Base-by-base conservation (phyloP, 768 basidiomycete genomes). In the Asterophora lycoperdoides region DNA sequence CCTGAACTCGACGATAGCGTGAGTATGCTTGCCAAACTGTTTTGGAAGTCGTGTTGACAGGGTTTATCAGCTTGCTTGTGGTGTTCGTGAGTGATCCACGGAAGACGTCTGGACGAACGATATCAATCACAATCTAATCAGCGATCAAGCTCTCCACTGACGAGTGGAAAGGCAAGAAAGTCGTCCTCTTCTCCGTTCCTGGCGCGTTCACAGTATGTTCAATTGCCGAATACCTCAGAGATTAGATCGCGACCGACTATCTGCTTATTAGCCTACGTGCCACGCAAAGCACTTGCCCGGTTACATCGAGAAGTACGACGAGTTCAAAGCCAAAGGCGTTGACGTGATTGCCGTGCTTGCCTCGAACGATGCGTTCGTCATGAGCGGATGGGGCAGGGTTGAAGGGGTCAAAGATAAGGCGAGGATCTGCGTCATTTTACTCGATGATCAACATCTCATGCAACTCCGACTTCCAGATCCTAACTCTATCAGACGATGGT, bases 291-390 rank as follows among this genome's bases (percentile, higher is more conserved):
- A 88, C 57, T 70, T 83, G 13, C 81, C 80, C 1, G 67, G 77
- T 34, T 93, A 83, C 72, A 71, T 92, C 56, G 60, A 77, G 57
- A 80, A 83, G 51, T 84, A 81, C 66, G 80, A 83, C 35, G 74
- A 84, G 59, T 84, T 89, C 79, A 84, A 81, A 68, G 76, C 76
- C 26, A 91, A 89, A 64, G 91, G 89, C 18, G 74, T 90, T 55
- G 79, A 84, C 54, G 72, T 82, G 41, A 73, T 90, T 54, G 84
- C 83, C 49, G 81, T 93, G 50, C 62, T 86, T 57, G 77, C 84
- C 19, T 83, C 87, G 51, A 93, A 93, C 64, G 92, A 93, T 62
- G 73, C 78, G 8, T 92, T 85, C 64, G 86, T 88, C 49, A 79
- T 79, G 68, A 79, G 78, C 57, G 85, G 76, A 46, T 84, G 79